Evolutionary conservation across 371 early-diverging fungal species (phyloP).

Genomic region (Synchytrium microbalum): DNA sequence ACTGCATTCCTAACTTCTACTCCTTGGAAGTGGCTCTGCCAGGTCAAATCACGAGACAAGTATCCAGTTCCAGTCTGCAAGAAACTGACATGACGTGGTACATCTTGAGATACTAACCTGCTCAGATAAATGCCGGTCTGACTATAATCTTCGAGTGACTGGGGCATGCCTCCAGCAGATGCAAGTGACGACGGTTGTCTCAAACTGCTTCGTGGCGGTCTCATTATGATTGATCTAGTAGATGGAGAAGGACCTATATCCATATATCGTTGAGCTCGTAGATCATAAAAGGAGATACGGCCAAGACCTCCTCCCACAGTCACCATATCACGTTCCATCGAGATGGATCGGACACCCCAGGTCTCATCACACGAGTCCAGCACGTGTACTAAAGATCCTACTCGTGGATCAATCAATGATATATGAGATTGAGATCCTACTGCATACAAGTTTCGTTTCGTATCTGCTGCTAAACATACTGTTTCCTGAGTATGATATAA

Average conservation of each 20-base stretch:
- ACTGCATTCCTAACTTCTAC: slow-evolving; percentile 45
- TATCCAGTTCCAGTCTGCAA: slow-evolving; percentile 40
- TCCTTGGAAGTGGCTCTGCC: slow-evolving; percentile 29
- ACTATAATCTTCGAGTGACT: neutral
- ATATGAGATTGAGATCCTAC: slow-evolving; percentile 57
- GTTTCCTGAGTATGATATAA: slow-evolving; percentile 42
- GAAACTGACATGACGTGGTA: slow-evolving; percentile 3
- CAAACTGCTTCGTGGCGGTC: slow-evolving; percentile 1
- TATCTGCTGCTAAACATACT: slow-evolving; percentile 43
- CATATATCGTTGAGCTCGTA: slow-evolving; percentile 25
- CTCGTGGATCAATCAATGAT: slow-evolving; percentile 52
- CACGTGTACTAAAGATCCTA: slow-evolving; percentile 27
- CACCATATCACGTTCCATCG: slow-evolving; percentile 40
- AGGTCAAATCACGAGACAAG: slow-evolving; percentile 38
- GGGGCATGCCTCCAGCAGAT: neutral
- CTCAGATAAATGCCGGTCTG: neutral
- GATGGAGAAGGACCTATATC: neutral
- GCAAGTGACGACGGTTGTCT: slow-evolving; percentile 3
- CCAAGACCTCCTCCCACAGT: slow-evolving; percentile 51
- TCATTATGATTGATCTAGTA: slow-evolving; percentile 14
- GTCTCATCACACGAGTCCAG: slow-evolving; percentile 51
- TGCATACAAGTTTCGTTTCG: slow-evolving; percentile 34
- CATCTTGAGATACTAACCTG: slow-evolving; percentile 17
- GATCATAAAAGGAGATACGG: slow-evolving; percentile 38
- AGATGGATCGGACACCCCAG: slow-evolving; percentile 61